Conservation (phyloP, 345 rosid genomes). For the Salix viminalis region DNA sequence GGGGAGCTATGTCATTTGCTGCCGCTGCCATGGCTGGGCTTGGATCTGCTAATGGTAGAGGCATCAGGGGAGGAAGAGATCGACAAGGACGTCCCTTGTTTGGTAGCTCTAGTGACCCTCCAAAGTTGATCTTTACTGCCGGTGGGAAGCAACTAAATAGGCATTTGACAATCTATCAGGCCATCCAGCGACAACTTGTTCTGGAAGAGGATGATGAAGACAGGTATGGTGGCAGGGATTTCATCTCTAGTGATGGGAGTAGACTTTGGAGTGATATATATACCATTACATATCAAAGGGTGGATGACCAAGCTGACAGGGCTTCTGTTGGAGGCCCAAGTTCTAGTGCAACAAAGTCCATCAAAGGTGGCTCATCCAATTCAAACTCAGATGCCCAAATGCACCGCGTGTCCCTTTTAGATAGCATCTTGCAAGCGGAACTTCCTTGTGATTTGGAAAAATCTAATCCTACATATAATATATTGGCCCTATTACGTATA, state of each 20-base stretch:
- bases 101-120: conserved; percentile 69
- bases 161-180: conserved; percentile 96
- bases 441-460: conserved; percentile 95
- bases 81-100: conserved; percentile 69
- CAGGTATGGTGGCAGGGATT: conserved; percentile 73
- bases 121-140: conserved; percentile 69
- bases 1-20: conserved; percentile 96
- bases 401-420: conserved; percentile 63
- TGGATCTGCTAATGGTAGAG: conserved; percentile 87
- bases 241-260: conserved; percentile 82
- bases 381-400: conserved; percentile 49
- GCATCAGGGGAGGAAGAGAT: conserved; percentile 87
- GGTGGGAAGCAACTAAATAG: conserved; percentile 91
- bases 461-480: conserved; percentile 82
- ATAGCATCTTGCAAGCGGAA: conserved; percentile 86
- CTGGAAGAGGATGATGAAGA: conserved; percentile 91
- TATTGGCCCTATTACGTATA: conserved; percentile 78
- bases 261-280: conserved; percentile 85
- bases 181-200: conserved; percentile 90
- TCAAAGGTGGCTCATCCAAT: conserved; percentile 45
- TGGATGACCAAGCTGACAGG: conserved; percentile 74
- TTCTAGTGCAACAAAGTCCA: conserved; percentile 48
- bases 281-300: conserved; percentile 82
- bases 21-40: conserved; percentile 99
- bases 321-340: conserved; percentile 60